Evolutionary conservation across 257 asterid genomes (phyloP).

Genomic region (Scutellaria barbata): DNA sequence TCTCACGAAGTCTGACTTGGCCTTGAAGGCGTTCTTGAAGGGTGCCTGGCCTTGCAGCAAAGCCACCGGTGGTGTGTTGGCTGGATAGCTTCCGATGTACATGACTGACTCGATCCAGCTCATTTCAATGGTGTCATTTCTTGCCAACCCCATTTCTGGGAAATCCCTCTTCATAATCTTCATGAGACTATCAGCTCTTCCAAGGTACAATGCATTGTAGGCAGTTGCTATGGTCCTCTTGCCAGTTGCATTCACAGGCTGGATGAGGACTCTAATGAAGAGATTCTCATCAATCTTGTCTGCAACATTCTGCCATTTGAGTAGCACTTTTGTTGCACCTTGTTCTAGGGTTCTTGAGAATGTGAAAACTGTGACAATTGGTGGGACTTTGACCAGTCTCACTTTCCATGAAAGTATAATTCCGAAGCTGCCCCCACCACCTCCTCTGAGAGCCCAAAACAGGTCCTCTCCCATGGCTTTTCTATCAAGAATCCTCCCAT

Average conservation of each 20-base stretch:
- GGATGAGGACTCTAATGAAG: constrained; percentile 36
- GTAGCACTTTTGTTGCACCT: neutral
- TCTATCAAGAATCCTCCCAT: constrained; percentile 26
- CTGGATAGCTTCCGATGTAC: constrained; percentile 1
- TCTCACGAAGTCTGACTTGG: constrained; percentile 32
- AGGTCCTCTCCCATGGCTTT: constrained; percentile 37
- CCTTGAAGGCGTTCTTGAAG: constrained; percentile 30
- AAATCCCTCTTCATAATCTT: neutral
- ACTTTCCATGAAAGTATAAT: constrained; percentile 31
- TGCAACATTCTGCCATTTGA: constrained; percentile 33
- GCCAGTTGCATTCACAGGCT: neutral
- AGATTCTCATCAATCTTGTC: constrained; percentile 23
- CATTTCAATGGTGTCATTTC: constrained; percentile 18
- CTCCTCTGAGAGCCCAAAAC: constrained; percentile 41
- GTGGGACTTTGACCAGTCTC: constrained; percentile 2
- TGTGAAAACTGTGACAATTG: constrained; percentile 24
- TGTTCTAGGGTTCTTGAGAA: neutral
- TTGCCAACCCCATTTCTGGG: constrained; percentile 27
- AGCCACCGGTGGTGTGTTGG: neutral
- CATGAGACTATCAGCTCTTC: neutral
- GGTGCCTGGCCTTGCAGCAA: constrained; percentile 16
- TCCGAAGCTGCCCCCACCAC: constrained; percentile 39
- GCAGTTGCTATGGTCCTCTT: neutral
- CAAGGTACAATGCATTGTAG: constrained; percentile 32
- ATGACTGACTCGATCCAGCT: constrained; percentile 33